phyloP scores from a whole-genome alignment of 176 grass and related monocot species.

The Phyllostachys edulis region DNA sequence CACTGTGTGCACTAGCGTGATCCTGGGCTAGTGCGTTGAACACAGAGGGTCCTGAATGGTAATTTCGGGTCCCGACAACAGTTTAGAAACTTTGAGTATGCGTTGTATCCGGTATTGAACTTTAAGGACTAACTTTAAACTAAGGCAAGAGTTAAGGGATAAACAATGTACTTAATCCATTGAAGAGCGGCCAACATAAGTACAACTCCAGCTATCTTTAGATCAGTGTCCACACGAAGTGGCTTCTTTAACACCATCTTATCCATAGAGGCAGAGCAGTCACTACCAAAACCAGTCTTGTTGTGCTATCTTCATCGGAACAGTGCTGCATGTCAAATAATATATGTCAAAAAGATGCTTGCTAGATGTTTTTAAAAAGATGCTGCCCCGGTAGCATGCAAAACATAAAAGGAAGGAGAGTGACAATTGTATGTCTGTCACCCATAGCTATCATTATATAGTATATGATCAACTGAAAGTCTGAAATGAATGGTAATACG shows the following conservation, averaged over 20 bases:
- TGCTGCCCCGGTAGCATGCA: neutral
- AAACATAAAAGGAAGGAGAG: neutral
- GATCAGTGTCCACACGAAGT: conserved; percentile 67
- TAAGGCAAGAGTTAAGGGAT: too few species aligned
- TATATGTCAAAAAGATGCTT: neutral
- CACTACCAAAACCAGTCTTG: conserved; percentile 84
- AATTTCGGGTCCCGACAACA: too few species aligned
- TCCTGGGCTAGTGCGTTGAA: too few species aligned
- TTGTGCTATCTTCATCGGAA: conserved; percentile 89
- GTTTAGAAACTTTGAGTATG: too few species aligned
- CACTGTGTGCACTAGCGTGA: too few species aligned
- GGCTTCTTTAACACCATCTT: conserved; percentile 91
- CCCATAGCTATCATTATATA: neutral
- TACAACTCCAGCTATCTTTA: conserved; percentile 88
- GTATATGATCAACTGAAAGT: neutral
- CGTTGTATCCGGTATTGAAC: too few species aligned
- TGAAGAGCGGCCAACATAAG: conserved; percentile 82
- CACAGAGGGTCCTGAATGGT: too few species aligned
- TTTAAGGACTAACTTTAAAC: too few species aligned
- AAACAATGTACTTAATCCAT: too few species aligned
- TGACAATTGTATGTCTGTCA: neutral
- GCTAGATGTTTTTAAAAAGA: neutral
- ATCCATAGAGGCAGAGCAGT: conserved; percentile 92
- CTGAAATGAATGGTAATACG: conserved; percentile 13
- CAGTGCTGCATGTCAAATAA: conserved; percentile 64